These are phyloP conservation scores for Orbilia blumenaviensis DNA, from an alignment of 2,329 filamentous ascomycete genomes.

Conservation along the genomic window DNA sequence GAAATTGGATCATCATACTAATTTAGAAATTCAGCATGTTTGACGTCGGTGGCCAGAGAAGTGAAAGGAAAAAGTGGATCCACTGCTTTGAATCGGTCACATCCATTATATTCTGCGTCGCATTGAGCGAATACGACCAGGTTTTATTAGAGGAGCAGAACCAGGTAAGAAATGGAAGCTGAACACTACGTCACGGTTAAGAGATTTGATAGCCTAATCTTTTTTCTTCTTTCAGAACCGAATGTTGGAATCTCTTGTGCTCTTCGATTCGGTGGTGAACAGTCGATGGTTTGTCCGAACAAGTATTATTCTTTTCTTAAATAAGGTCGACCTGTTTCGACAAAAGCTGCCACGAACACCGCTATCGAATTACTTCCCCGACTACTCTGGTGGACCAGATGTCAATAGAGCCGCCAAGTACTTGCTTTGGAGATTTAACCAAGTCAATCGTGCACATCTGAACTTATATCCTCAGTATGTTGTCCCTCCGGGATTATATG, in stretches of 20 bases:
- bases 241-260: conserved; percentile 97
- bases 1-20: conserved; percentile 44
- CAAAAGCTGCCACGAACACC: conserved; percentile 90
- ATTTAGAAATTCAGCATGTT: conserved; percentile 81
- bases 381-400: conserved; percentile 97
- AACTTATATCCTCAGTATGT: conserved; percentile 97
- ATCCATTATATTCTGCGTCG: conserved; percentile 99
- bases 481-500: conserved; percentile 54
- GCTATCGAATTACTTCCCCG: conserved; percentile 92
- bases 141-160: conserved; percentile 96
- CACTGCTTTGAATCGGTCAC: conserved; percentile 99
- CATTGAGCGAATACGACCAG: conserved; percentile 97
- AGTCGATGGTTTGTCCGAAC: conserved; percentile 99
- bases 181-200: too few species aligned
- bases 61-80: conserved; percentile 99
- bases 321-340: conserved; percentile 98
- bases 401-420: conserved; percentile 99
- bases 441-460: conserved; percentile 94
- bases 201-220: too few species aligned
- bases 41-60: conserved; percentile 95
- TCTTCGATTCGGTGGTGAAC: conserved; percentile 98
- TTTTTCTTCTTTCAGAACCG: conserved; percentile 76
- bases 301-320: conserved; percentile 97
- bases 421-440: conserved; percentile 96
- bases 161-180: conserved; percentile 71